Conservation (phyloP, 139 green algal species). For the Coccomyxa sp. region DNA sequence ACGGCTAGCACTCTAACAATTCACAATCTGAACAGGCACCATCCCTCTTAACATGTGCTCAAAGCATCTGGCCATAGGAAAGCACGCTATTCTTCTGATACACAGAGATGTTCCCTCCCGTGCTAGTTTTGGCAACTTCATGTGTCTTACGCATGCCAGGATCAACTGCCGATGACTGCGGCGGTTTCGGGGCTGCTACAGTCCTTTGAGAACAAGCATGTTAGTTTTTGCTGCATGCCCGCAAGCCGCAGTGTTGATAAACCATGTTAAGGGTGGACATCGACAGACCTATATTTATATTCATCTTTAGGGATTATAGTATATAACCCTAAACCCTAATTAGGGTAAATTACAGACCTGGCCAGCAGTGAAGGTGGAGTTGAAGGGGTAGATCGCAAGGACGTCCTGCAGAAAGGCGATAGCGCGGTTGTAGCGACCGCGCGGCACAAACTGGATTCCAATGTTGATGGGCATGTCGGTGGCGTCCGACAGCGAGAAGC, state of each 20-base stretch:
- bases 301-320: no score
- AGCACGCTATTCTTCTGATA: no score
- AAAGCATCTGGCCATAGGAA: neutral
- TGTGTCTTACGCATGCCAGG: no score
- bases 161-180: no score
- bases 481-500: neutral
- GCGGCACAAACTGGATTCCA: neutral
- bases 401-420: neutral
- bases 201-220: no score
- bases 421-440: neutral
- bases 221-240: no score
- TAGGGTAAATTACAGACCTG: neutral
- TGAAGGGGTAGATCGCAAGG: slow-evolving; percentile 1
- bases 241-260: no score
- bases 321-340: neutral
- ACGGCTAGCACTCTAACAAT: no score
- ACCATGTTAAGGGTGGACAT: neutral
- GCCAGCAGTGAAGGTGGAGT: neutral
- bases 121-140: no score
- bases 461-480: neutral
- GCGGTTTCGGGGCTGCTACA: no score
- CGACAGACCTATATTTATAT: neutral
- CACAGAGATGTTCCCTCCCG: no score
- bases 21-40: no score
- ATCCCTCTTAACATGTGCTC: neutral